phyloP scores from a whole-genome alignment of 129 eudicot genomes.

The Scalesia atractyloides region DNA sequence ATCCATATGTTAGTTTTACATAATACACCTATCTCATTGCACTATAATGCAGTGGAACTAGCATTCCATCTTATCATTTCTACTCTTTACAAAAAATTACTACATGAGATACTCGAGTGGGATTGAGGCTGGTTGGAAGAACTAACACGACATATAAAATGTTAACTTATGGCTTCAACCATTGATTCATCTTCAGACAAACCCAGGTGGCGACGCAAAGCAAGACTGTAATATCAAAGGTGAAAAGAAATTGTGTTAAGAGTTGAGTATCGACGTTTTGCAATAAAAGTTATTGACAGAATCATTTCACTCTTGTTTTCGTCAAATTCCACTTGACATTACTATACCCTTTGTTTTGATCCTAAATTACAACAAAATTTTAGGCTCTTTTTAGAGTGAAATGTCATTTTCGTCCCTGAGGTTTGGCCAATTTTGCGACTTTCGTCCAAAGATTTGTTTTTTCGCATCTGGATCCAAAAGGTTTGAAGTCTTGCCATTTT shows the following conservation, averaged over 20 bases:
- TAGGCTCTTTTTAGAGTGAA: background rate
- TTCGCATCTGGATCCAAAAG: too few species aligned
- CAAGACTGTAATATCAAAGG: constrained; percentile 33
- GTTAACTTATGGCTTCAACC: constrained; percentile 15
- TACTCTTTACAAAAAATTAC: constrained; percentile 32
- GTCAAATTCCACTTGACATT: constrained; percentile 12
- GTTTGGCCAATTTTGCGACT: too few species aligned
- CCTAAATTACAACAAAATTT: background rate
- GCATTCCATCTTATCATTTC: constrained; percentile 3
- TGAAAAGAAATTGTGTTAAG: constrained; percentile 7
- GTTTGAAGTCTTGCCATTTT: too few species aligned
- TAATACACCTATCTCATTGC: constrained; percentile 11
- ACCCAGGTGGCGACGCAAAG: constrained; percentile 37
- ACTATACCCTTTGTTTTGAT: background rate
- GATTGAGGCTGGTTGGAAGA: constrained; percentile 19
- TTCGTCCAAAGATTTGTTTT: too few species aligned
- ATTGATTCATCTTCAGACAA: constrained; percentile 25
- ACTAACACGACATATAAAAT: constrained; percentile 16
- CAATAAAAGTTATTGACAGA: background rate
- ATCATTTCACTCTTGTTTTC: background rate
- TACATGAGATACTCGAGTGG: background rate
- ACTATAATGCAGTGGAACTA: constrained; percentile 6
- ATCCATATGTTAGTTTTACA: constrained; percentile 8
- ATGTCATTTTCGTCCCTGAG: too few species aligned
- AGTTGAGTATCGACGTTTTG: background rate